Conservation (phyloP, 208 protist genomes). For the Novymonas esmeraldas region DNA sequence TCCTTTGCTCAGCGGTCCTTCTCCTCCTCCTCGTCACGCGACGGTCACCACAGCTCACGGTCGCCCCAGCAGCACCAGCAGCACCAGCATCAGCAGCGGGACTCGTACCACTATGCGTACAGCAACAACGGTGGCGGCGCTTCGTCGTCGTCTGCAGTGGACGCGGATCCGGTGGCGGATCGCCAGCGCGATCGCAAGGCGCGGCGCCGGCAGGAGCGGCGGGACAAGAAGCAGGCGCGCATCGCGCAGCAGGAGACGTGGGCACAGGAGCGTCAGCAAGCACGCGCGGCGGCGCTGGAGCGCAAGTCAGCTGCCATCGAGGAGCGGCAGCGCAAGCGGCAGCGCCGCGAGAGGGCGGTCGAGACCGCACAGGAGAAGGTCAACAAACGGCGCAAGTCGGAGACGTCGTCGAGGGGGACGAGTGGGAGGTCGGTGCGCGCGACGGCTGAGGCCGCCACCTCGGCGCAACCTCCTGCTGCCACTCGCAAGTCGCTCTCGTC, state of each 20-base stretch:
- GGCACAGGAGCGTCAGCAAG: slow-evolving; percentile 45
- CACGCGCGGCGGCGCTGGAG: slow-evolving; percentile 18
- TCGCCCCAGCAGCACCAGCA: neutral
- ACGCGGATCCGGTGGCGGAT: slow-evolving; percentile 33
- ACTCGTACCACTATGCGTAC: slow-evolving; percentile 27
- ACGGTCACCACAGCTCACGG: neutral
- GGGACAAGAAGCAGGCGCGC: slow-evolving; percentile 48
- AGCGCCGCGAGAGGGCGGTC: slow-evolving; percentile 12
- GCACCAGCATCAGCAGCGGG: neutral
- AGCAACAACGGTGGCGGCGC: neutral
- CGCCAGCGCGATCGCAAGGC: slow-evolving; percentile 65
- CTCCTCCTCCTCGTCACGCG: slow-evolving; percentile 6
- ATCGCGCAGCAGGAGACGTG: slow-evolving; percentile 63
- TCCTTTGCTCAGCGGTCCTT: slow-evolving; percentile 9
- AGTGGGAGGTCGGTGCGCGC: neutral
- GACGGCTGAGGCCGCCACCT: neutral
- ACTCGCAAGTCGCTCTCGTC: neutral
- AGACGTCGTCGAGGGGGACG: neutral
- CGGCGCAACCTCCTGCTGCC: neutral
- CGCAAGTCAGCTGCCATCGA: slow-evolving; percentile 5
- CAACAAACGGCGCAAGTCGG: slow-evolving; percentile 15
- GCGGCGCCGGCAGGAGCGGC: slow-evolving; percentile 50
- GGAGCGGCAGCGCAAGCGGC: slow-evolving; percentile 23
- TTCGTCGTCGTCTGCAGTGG: neutral
- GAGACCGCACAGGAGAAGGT: slow-evolving; percentile 7